Conservation (phyloP, 2,329 filamentous ascomycete species). For the Orbilia oligospora region DNA sequence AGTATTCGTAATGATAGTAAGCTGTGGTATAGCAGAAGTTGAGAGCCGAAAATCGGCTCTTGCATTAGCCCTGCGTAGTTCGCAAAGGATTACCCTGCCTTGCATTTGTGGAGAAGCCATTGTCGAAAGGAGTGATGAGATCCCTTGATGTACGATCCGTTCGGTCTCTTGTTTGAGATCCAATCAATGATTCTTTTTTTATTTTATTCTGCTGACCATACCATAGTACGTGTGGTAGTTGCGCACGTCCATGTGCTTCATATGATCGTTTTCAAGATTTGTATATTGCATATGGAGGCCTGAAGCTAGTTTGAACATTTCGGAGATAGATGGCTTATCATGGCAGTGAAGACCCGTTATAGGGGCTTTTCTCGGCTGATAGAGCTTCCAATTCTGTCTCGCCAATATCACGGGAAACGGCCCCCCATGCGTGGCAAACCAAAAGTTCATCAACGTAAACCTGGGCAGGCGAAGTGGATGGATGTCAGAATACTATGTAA, state of each 20-base stretch:
- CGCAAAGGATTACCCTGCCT: constrained; percentile 50
- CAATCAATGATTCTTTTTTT: not conserved
- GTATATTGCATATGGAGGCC: constrained; percentile 38
- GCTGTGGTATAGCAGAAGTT: constrained; percentile 35
- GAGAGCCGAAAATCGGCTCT: constrained; percentile 47
- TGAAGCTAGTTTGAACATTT: constrained; percentile 34
- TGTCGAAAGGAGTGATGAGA: constrained; percentile 43
- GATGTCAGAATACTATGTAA: constrained; percentile 22
- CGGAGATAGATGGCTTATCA: constrained; percentile 58
- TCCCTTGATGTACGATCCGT: constrained; percentile 31
- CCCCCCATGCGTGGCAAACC: too few species aligned
- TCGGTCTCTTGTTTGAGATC: constrained; percentile 18
- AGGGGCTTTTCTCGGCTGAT: constrained; percentile 48
- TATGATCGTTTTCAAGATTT: constrained; percentile 11
- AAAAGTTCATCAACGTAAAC: constrained; percentile 26
- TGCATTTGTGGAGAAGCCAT: constrained; percentile 28
- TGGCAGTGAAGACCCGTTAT: constrained; percentile 41
- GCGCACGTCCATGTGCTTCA: constrained; percentile 12
- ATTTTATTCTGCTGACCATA: not conserved
- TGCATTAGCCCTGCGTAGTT: constrained; percentile 26
- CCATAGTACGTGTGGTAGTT: constrained; percentile 7
- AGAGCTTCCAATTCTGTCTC: constrained; percentile 45
- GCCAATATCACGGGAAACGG: constrained; percentile 38
- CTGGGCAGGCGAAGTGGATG: constrained; percentile 27
- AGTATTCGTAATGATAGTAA: constrained; percentile 47